A percentile compares a stretch with the other conserved stretches of the same genome.
phyloP scores from a whole-genome alignment of 768 basidiomycete species.

The Agrocybe praecox region DNA sequence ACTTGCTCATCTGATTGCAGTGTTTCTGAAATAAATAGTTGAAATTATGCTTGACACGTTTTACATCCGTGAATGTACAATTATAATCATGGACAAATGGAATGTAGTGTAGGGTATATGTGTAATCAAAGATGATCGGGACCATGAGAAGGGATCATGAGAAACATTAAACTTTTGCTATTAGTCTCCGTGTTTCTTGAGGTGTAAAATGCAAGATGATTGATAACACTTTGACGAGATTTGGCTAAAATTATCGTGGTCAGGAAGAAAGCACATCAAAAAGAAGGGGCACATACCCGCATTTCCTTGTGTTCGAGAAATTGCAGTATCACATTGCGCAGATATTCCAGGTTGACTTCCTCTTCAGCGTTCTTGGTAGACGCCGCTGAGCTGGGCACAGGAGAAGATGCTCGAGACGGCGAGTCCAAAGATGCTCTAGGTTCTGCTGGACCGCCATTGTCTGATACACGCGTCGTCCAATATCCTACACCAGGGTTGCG shows the following conservation, averaged over 20 bases:
- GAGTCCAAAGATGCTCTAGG: constrained; percentile 38
- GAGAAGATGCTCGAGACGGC: constrained; percentile 38
- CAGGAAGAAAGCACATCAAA: neutral
- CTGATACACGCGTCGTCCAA: constrained; percentile 62
- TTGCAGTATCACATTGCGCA: constrained; percentile 94
- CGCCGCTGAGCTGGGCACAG: constrained; percentile 29
- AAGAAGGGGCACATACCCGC: constrained; percentile 50
- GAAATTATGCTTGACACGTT: neutral
- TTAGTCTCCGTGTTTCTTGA: constrained; percentile 81
- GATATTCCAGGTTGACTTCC: constrained; percentile 93
- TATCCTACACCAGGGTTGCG: constrained; percentile 95
- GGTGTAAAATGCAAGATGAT: constrained; percentile 95
- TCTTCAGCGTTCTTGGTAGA: constrained; percentile 63
- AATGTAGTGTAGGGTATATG: constrained; percentile 3
- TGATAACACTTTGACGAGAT: constrained; percentile 88
- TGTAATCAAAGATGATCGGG: neutral
- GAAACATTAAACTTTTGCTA: constrained; percentile 74
- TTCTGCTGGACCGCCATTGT: constrained; percentile 42
- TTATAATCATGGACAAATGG: neutral
- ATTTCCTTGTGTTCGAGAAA: constrained; percentile 99
- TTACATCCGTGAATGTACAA: neutral
- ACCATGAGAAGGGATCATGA: neutral
- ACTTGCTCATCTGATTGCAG: neutral
- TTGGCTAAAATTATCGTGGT: constrained; percentile 53
- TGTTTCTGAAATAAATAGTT: neutral